A percentile compares a stretch with the other conserved stretches of the same genome.
phyloP scores from a whole-genome alignment of 441 rosid genomes.

The Capsella rubella region DNA sequence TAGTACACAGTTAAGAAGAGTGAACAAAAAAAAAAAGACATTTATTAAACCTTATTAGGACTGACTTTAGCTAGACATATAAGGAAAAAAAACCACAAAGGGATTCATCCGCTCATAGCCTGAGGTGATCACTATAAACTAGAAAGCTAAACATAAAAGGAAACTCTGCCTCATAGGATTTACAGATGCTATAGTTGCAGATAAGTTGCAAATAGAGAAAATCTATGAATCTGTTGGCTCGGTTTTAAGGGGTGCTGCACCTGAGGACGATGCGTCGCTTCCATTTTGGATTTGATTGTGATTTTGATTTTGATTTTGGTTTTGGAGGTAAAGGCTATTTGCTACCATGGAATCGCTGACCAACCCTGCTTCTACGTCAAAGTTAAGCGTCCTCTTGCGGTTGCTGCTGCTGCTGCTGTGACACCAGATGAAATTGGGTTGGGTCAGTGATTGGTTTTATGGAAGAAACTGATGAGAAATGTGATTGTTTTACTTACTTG shows the following conservation, averaged over 20 bases:
- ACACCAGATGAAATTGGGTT: conserved; percentile 16
- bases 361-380: conserved; percentile 80
- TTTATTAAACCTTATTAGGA: conserved; percentile 29
- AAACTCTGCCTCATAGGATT: conserved; percentile 34
- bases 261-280: conserved; percentile 58
- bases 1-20: neutral
- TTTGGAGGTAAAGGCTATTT: conserved; percentile 74
- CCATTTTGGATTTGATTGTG: conserved; percentile 63
- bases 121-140: conserved; percentile 43
- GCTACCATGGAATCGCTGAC: conserved; percentile 95
- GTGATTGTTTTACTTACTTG: conserved; percentile 53
- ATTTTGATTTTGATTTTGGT: conserved; percentile 56
- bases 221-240: conserved; percentile 63
- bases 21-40: neutral
- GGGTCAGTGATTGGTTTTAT: neutral
- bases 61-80: neutral
- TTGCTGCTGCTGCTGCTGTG: conserved; percentile 53
- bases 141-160: conserved; percentile 40
- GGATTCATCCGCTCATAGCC: conserved; percentile 35
- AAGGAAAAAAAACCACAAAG: conserved; percentile 20
- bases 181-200: conserved; percentile 35
- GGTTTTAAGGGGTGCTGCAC: conserved; percentile 53
- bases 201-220: conserved; percentile 41
- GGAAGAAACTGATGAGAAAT: conserved; percentile 4
- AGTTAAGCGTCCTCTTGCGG: conserved; percentile 72